phyloP scores from a whole-genome alignment of 768 basidiomycete species.

The Lactarius sp. region DNA sequence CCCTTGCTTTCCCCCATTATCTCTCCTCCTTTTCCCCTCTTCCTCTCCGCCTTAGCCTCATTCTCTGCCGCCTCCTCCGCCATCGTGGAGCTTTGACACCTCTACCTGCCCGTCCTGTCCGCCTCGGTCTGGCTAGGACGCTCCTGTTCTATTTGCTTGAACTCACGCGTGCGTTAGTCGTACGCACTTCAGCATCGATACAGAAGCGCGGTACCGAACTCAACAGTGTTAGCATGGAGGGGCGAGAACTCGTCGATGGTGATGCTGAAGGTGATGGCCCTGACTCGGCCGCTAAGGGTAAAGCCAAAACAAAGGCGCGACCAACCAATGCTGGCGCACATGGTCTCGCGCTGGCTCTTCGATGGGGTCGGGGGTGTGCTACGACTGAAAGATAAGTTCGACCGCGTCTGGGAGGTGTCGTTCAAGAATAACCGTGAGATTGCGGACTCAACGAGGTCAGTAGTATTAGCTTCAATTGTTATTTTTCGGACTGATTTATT shows the following conservation, averaged over 20 bases:
- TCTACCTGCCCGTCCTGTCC: too few species aligned
- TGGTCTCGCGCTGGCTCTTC: slow-evolving; percentile 59
- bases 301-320: slow-evolving; percentile 47
- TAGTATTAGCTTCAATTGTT: background rate
- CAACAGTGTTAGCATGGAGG: slow-evolving; percentile 50
- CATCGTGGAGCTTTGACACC: too few species aligned
- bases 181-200: slow-evolving; percentile 45
- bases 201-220: slow-evolving; percentile 70
- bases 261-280: slow-evolving; percentile 33
- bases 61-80: too few species aligned
- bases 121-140: too few species aligned
- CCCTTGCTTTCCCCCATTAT: too few species aligned
- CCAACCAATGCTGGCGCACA: slow-evolving; percentile 39
- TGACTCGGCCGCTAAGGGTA: slow-evolving; percentile 40
- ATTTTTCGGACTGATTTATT: background rate
- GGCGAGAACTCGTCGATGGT: slow-evolving; percentile 35
- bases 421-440: slow-evolving; percentile 71
- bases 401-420: slow-evolving; percentile 62
- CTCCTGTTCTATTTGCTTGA: too few species aligned
- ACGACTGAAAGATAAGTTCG: slow-evolving; percentile 88
- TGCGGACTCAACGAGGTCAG: slow-evolving; percentile 81
- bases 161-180: too few species aligned
- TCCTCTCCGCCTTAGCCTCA: too few species aligned
- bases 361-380: slow-evolving; percentile 95
- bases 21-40: too few species aligned